phyloP scores from a whole-genome alignment of 208 protist genomes.

The Trypanosoma rangeli region DNA sequence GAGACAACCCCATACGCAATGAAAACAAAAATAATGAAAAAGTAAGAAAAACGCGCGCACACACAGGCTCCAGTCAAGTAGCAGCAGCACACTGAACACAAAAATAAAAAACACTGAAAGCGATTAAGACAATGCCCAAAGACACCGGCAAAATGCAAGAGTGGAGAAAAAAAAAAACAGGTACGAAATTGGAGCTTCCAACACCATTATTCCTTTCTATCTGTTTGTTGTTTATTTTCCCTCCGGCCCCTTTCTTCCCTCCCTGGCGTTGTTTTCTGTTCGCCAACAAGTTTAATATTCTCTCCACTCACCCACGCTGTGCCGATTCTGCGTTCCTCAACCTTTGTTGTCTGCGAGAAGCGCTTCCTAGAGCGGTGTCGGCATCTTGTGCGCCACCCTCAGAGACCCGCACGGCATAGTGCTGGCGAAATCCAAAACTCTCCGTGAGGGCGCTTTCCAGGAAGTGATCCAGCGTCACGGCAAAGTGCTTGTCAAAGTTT shows the following conservation, averaged over 20 bases:
- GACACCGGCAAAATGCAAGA: conserved; percentile 1
- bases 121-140: neutral
- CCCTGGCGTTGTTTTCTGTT: neutral
- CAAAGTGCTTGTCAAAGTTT: conserved; percentile 82
- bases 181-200: conserved; percentile 4
- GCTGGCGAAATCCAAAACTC: conserved; percentile 81
- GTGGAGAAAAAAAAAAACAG: neutral
- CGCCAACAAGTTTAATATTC: neutral
- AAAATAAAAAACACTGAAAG: conserved; percentile 8
- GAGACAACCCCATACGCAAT: neutral
- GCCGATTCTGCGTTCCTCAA: conserved; percentile 4
- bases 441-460: conserved; percentile 72
- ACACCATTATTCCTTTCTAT: neutral
- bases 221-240: conserved; percentile 18
- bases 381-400: neutral
- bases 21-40: neutral
- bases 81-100: neutral
- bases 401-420: conserved; percentile 30
- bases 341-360: conserved; percentile 16
- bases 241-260: conserved; percentile 12
- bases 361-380: conserved; percentile 1
- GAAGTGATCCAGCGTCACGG: conserved; percentile 83
- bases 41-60: neutral
- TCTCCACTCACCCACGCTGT: conserved; percentile 8
- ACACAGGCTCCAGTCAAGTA: neutral